phyloP scores from a whole-genome alignment of 176 grass and related monocot genomes.

The Rhipidocladum racemiflorum region DNA sequence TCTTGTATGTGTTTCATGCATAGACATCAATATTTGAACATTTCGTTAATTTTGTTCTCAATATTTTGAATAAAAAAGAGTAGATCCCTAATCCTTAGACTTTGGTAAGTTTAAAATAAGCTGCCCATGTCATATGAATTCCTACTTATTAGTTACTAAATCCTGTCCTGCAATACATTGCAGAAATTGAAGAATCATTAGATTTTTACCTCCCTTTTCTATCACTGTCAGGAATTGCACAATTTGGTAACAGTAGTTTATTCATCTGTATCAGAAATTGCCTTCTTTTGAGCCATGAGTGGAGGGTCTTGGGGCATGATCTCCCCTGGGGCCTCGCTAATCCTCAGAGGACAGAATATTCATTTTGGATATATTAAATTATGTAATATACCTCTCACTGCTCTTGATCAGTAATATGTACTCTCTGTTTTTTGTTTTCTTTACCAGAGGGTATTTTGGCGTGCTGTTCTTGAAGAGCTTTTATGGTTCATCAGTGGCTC shows the following conservation, averaged over 20 bases:
- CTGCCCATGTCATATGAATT: not conserved
- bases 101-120: not conserved
- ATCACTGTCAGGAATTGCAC: not conserved
- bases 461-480: slow-evolving; percentile 90
- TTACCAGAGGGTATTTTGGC: slow-evolving; percentile 85
- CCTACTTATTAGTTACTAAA: not conserved
- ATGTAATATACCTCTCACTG: not conserved
- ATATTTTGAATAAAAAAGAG: not conserved
- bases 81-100: not conserved
- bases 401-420: not conserved
- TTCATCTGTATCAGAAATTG: not conserved
- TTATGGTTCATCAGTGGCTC: slow-evolving; percentile 96
- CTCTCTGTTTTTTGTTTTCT: not conserved
- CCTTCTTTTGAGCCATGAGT: not conserved
- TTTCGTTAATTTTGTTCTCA: not conserved
- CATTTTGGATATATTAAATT: not conserved
- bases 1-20: not conserved
- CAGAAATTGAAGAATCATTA: not conserved
- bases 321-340: not conserved
- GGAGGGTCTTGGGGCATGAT: not conserved
- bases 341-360: not conserved
- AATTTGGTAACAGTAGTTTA: not conserved
- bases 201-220: not conserved
- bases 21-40: not conserved
- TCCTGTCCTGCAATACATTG: not conserved